Conservation (phyloP, 345 rosid species). For the Euphorbia peplus region DNA sequence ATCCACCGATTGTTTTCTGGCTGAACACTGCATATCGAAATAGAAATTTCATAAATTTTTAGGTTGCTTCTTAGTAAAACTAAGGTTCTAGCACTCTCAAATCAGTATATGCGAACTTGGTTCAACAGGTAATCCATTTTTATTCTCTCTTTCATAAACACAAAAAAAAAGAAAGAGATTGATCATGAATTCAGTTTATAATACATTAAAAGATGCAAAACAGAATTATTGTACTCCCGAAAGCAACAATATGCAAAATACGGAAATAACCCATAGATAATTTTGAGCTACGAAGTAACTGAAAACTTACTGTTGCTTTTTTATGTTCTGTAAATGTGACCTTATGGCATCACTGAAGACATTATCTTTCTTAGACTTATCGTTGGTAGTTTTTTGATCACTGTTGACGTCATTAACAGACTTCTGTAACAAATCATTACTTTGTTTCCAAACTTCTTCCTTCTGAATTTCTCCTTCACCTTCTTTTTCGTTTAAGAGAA, state of each 20-base stretch:
- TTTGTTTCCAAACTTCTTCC: constrained; percentile 24
- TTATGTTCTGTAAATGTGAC: constrained; percentile 6
- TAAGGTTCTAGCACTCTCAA: background rate
- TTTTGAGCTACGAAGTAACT: background rate
- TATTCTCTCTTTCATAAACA: background rate
- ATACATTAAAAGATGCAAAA: background rate
- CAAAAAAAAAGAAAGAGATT: background rate
- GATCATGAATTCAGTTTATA: background rate
- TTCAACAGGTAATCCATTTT: background rate
- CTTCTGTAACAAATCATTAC: constrained; percentile 10
- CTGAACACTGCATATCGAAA: constrained; percentile 27
- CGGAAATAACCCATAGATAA: background rate
- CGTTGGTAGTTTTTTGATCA: constrained; percentile 11
- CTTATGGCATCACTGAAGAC: constrained; percentile 12
- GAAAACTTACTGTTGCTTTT: constrained; percentile 25
- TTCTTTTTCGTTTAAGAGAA: constrained; percentile 8
- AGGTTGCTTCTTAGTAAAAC: background rate
- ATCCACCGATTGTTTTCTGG: constrained; percentile 27
- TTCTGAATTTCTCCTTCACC: constrained; percentile 12
- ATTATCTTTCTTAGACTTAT: constrained; percentile 23
- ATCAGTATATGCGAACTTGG: background rate
- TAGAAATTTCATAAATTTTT: background rate
- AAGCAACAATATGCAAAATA: constrained; percentile 1
- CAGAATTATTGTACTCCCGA: background rate
- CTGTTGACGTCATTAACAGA: constrained; percentile 19